phyloP scores from a whole-genome alignment of 768 basidiomycete species.

The Trametes villosa region DNA sequence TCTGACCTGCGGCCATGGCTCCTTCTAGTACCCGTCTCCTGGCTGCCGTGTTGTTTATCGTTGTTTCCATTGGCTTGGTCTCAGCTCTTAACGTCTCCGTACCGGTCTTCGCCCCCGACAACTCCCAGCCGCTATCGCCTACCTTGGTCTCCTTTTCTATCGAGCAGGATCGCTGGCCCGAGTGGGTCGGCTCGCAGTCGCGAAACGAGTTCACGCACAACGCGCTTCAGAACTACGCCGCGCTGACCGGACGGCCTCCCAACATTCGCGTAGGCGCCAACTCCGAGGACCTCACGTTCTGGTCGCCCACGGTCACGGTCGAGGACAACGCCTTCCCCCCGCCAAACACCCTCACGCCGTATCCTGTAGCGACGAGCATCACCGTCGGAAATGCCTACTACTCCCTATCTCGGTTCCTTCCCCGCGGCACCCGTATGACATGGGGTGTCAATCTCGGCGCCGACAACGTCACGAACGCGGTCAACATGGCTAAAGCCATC shows the following conservation, averaged over 20 bases:
- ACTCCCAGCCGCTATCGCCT: conserved; percentile 43
- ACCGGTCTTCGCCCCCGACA: conserved; percentile 41
- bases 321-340: conserved; percentile 55
- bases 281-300: conserved; percentile 61
- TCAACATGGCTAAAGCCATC: conserved; percentile 37
- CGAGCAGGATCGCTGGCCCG: conserved; percentile 72
- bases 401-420: conserved; percentile 53
- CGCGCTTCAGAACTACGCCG: conserved; percentile 57
- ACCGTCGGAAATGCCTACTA: conserved; percentile 64
- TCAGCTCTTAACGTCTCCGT: conserved; percentile 41
- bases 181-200: conserved; percentile 59
- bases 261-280: conserved; percentile 62
- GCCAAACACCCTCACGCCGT: conserved; percentile 53
- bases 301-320: conserved; percentile 47
- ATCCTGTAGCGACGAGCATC: conserved; percentile 68
- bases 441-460: conserved; percentile 72
- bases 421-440: conserved; percentile 57
- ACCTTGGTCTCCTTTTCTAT: conserved; percentile 67
- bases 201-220: conserved; percentile 66
- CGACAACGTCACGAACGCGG: conserved; percentile 36
- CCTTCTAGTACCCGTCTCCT: too few relatives aligned
- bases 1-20: too few relatives aligned
- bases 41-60: background rate
- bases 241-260: conserved; percentile 55
- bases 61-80: background rate